Evolutionary conservation across 108 stramenopile genomes (phyloP).

Genomic region (Schizochytrium sp.): DNA sequence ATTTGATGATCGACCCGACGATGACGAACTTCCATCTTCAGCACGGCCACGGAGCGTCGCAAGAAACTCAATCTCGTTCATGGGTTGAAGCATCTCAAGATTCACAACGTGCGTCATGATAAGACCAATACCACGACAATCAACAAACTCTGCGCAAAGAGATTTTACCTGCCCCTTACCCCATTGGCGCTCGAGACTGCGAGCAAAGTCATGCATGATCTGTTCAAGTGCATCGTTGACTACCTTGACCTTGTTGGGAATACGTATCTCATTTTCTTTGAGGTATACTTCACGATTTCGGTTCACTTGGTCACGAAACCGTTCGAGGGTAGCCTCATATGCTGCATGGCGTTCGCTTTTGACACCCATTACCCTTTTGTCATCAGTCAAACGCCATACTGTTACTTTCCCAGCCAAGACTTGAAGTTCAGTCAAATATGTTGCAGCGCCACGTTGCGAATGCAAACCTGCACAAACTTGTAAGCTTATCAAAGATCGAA

Average conservation of each 20-base stretch:
- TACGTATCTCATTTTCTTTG: background rate
- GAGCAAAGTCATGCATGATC: background rate
- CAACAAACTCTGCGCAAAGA: background rate
- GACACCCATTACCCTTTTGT: background rate
- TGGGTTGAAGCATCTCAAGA: background rate
- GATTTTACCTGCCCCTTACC: background rate
- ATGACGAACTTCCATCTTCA: background rate
- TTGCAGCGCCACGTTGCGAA: background rate
- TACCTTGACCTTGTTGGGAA: background rate
- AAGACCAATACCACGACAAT: background rate
- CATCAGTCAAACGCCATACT: conserved; percentile 20
- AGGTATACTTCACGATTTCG: background rate
- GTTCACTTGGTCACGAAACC: background rate
- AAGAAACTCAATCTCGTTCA: background rate
- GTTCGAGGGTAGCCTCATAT: conserved; percentile 21
- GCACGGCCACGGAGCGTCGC: background rate
- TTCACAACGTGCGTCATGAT: background rate
- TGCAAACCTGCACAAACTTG: conserved; percentile 25
- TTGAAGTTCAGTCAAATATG: background rate
- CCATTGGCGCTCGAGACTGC: background rate
- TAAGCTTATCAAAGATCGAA: background rate
- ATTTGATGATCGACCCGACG: background rate
- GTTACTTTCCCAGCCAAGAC: background rate
- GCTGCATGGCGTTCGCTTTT: background rate
- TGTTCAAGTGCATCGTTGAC: background rate